Conservation (phyloP, 2,329 filamentous ascomycete genomes). For the Alternaria postmessia region DNA sequence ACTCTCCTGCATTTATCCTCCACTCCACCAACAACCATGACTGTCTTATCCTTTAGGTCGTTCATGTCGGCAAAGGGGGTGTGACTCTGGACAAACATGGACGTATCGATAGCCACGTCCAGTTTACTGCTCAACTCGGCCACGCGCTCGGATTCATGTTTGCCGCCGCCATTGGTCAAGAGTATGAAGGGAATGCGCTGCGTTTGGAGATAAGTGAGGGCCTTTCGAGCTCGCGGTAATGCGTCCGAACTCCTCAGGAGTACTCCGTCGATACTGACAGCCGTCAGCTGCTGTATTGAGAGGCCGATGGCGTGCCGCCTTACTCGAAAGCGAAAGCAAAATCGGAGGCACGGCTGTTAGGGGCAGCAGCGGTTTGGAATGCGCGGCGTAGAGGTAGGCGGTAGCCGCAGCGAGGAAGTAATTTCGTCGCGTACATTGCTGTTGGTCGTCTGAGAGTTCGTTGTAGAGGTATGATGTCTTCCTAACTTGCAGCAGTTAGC, state of each 20-base stretch:
- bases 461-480: constrained; percentile 5
- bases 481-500: neutral
- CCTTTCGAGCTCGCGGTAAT: constrained; percentile 78
- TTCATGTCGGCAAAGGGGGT: constrained; percentile 80
- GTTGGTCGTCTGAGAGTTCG: constrained; percentile 4
- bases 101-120: constrained; percentile 68
- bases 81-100: constrained; percentile 86
- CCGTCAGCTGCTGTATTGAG: constrained; percentile 30
- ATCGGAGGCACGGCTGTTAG: constrained; percentile 55
- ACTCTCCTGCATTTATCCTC: constrained; percentile 71
- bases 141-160: constrained; percentile 77
- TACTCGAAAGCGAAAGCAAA: constrained; percentile 68
- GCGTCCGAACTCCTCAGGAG: constrained; percentile 81
- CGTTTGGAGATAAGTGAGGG: constrained; percentile 75
- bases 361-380: constrained; percentile 36
- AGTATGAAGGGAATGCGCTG: constrained; percentile 90
- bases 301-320: constrained; percentile 32
- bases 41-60: constrained; percentile 63
- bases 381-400: constrained; percentile 25
- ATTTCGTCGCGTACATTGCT: constrained; percentile 28
- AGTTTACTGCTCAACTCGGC: constrained; percentile 73
- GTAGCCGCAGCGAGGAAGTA: constrained; percentile 24
- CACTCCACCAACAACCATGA: constrained; percentile 59
- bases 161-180: constrained; percentile 93
- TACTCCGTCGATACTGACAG: constrained; percentile 86